phyloP scores from a whole-genome alignment of 192 early-diverging fungal species.

The Rhizoclosmatium globosum region DNA sequence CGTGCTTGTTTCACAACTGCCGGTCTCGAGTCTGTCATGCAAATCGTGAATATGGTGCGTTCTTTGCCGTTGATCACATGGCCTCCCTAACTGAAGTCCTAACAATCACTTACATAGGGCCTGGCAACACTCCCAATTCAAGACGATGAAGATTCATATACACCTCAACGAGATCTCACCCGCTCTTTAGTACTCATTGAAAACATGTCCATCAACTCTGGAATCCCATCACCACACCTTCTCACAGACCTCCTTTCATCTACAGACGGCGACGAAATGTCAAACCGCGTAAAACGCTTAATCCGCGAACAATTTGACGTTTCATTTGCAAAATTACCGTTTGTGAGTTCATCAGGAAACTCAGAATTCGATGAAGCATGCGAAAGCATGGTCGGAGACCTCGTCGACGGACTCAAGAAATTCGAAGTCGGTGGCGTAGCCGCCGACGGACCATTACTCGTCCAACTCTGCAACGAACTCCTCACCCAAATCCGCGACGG shows the following conservation, averaged over 20 bases:
- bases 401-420: slow-evolving; percentile 48
- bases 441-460: slow-evolving; percentile 54
- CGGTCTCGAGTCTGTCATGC: slow-evolving; percentile 64
- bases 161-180: slow-evolving; percentile 41
- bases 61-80: slow-evolving; percentile 2
- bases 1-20: slow-evolving; percentile 64
- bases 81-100: not conserved
- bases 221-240: slow-evolving; percentile 51
- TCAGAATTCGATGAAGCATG: slow-evolving; percentile 45
- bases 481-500: slow-evolving; percentile 60
- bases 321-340: slow-evolving; percentile 59
- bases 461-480: slow-evolving; percentile 59
- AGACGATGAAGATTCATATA: slow-evolving; percentile 49
- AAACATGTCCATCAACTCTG: slow-evolving; percentile 65
- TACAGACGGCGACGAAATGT: slow-evolving; percentile 60
- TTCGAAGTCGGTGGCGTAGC: slow-evolving; percentile 54
- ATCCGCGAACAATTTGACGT: slow-evolving; percentile 53
- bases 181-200: slow-evolving; percentile 56
- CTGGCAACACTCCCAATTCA: slow-evolving; percentile 28
- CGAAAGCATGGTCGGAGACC: slow-evolving; percentile 41
- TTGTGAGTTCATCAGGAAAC: slow-evolving; percentile 27
- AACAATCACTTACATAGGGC: slow-evolving; percentile 10
- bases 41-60: slow-evolving; percentile 63
- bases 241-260: slow-evolving; percentile 56
- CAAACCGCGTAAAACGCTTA: slow-evolving; percentile 56